phyloP scores from a whole-genome alignment of 179 eudicot species.

The Spinacia oleracea region DNA sequence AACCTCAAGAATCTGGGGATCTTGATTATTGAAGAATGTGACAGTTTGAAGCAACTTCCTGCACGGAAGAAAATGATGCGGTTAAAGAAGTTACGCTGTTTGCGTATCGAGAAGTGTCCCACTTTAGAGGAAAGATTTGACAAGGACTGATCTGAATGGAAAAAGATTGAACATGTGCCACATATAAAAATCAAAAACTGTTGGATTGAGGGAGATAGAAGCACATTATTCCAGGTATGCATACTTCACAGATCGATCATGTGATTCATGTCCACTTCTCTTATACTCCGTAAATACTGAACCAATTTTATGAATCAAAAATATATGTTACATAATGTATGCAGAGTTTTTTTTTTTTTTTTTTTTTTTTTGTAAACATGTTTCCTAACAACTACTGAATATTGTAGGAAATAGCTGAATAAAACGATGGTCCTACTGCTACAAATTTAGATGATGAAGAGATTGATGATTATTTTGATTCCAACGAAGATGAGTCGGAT shows the following conservation, averaged over 20 bases:
- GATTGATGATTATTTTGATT: too few species aligned
- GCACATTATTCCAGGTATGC: not conserved
- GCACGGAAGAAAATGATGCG: not conserved
- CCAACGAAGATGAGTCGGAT: too few species aligned
- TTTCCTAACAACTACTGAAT: too few species aligned
- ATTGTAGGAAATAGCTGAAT: too few species aligned
- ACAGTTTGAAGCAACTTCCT: not conserved
- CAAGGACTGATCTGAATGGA: not conserved
- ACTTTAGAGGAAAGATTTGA: not conserved
- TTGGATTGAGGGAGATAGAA: constrained; percentile 1
- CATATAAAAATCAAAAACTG: not conserved
- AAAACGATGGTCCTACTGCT: too few species aligned
- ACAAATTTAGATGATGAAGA: too few species aligned
- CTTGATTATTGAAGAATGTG: constrained; percentile 9
- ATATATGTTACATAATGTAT: too few species aligned
- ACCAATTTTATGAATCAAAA: too few species aligned
- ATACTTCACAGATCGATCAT: not conserved
- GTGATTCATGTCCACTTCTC: too few species aligned
- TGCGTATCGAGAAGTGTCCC: not conserved
- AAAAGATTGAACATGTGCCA: not conserved
- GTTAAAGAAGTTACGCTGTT: constrained; percentile 1
- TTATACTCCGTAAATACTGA: too few species aligned
- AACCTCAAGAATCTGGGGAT: not conserved
- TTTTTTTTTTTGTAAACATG: too few species aligned
- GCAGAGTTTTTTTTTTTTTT: too few species aligned